phyloP scores from a whole-genome alignment of 2,329 filamentous ascomycete genomes.

The Lachnellula subtilissima region DNA sequence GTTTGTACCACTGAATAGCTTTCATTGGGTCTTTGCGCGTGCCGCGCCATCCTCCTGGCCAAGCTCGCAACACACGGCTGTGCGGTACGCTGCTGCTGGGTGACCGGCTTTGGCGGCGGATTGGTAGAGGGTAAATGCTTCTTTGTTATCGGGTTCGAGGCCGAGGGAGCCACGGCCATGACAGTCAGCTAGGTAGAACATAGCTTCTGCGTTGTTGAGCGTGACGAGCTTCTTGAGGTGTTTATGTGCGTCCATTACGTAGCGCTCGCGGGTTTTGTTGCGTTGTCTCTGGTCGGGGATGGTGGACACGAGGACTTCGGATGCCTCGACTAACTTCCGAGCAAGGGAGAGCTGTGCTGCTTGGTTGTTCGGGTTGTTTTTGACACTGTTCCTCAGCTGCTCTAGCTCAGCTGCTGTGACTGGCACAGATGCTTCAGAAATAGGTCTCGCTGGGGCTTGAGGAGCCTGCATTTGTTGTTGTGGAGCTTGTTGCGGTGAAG shows the following conservation, averaged over 20 bases:
- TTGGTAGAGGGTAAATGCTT: slow-evolving; percentile 91
- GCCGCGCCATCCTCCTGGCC: slow-evolving; percentile 87
- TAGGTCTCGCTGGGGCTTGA: slow-evolving; percentile 8
- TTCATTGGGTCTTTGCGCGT: slow-evolving; percentile 88
- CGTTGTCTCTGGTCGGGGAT: slow-evolving; percentile 66
- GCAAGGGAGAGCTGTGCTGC: slow-evolving; percentile 67
- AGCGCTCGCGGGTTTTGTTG: slow-evolving; percentile 74
- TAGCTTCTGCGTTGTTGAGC: slow-evolving; percentile 72
- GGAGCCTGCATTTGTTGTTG: slow-evolving; percentile 1
- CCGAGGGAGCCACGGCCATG: slow-evolving; percentile 79
- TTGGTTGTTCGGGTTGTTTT: slow-evolving; percentile 67
- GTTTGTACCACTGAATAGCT: slow-evolving; percentile 97
- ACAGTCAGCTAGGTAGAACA: slow-evolving; percentile 90
- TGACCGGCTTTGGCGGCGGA: slow-evolving; percentile 88
- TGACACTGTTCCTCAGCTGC: slow-evolving; percentile 61
- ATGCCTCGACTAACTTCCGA: slow-evolving; percentile 81
- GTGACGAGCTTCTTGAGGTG: slow-evolving; percentile 81
- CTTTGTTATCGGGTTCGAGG: slow-evolving; percentile 76
- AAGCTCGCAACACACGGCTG: slow-evolving; percentile 95
- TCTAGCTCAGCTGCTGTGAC: slow-evolving; percentile 79
- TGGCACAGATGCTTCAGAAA: slow-evolving; percentile 22
- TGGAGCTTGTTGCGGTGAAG: slow-evolving; percentile 1
- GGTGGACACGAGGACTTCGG: slow-evolving; percentile 63
- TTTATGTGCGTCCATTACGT: slow-evolving; percentile 81
- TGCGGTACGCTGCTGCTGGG: slow-evolving; percentile 82